phyloP scores from a whole-genome alignment of 805 yeast genomes.

The Sporopachydermia quercuum region DNA sequence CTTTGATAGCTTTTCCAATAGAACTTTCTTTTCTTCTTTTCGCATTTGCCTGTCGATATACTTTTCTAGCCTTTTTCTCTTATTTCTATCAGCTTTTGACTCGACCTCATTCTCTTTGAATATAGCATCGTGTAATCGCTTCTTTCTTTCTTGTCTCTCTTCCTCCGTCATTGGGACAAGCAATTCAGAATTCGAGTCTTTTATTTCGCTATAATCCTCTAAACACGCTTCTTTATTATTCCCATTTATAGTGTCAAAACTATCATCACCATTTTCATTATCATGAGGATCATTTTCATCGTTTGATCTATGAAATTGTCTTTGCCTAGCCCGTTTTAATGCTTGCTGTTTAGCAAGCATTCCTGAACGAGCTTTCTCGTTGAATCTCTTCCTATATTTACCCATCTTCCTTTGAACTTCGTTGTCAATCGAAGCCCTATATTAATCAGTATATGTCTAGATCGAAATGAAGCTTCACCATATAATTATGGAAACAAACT shows the following conservation, averaged over 20 bases:
- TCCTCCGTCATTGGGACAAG: constrained; percentile 46
- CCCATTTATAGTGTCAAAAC: constrained; percentile 6
- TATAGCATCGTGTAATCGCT: constrained; percentile 45
- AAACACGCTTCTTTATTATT: no score
- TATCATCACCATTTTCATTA: constrained; percentile 10
- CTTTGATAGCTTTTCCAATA: constrained; percentile 52
- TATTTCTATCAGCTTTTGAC: constrained; percentile 52
- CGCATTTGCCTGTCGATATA: constrained; percentile 83
- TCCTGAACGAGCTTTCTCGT: constrained; percentile 77
- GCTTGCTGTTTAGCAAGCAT: constrained; percentile 68
- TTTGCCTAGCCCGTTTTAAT: constrained; percentile 50
- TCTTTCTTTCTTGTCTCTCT: constrained; percentile 50
- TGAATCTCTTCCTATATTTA: constrained; percentile 63
- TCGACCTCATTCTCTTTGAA: constrained; percentile 38
- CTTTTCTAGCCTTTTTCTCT: constrained; percentile 70
- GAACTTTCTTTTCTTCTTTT: constrained; percentile 71
- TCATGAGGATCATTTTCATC: constrained; percentile 26
- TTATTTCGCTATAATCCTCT: no score
- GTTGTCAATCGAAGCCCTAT: no score
- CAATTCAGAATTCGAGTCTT: constrained; percentile 48
- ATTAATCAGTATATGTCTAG: no score
- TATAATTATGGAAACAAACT: neutral
- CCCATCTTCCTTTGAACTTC: constrained; percentile 43
- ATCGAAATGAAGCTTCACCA: neutral
- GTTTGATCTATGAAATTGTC: constrained; percentile 41